Evolutionary conservation across 306 rosid species (phyloP), one percentile per base, ranked within the genome.

Genomic region (Casuarina equisetifolia): DNA sequence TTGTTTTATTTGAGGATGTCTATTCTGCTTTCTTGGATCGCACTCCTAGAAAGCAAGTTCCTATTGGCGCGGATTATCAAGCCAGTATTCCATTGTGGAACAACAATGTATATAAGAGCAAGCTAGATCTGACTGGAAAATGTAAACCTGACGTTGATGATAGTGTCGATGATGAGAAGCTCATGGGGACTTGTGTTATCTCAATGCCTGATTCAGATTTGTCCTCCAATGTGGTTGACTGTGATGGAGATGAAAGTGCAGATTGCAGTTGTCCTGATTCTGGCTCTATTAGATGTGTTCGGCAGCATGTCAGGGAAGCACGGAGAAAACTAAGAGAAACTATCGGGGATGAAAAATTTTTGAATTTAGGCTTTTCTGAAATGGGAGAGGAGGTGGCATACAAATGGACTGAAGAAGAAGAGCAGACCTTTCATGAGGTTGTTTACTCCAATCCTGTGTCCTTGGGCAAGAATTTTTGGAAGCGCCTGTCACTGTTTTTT

Each of bases 401-500:
- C 8, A 79, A 74, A 70, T 89, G 93, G 91, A 85, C 84, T 74
- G 87, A 76, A 53, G 91, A 84, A 76, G 93, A 87, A 52, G 87
- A 89, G 45, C 82, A 74, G 35, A 8, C 46, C 10, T 89, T 85
- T 72, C 85, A 78, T 74, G 90, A 85, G 55, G 80, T 80, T 87
- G 84, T 89, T 69, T 83, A 83, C 78, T 67, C 73, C 39, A 85
- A 89, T 75, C 86, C 88, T 77, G 79, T 78, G 9, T 85, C 88
- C 25, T 3, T 78, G 76, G 81, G 91, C 49, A 85, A 87, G 70
- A 89, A 83, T 80, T 89, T 85, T 67, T 85, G 93, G 93, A 75
- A 80, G 84, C 84, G 73, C 53, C 79, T 89, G 69, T 80, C 89
- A 1, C 74, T 44, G 1, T 67, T 79, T 17, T 87, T 89, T 57